Conservation (phyloP, 257 asterid species). For the Osmanthus fragrans region DNA sequence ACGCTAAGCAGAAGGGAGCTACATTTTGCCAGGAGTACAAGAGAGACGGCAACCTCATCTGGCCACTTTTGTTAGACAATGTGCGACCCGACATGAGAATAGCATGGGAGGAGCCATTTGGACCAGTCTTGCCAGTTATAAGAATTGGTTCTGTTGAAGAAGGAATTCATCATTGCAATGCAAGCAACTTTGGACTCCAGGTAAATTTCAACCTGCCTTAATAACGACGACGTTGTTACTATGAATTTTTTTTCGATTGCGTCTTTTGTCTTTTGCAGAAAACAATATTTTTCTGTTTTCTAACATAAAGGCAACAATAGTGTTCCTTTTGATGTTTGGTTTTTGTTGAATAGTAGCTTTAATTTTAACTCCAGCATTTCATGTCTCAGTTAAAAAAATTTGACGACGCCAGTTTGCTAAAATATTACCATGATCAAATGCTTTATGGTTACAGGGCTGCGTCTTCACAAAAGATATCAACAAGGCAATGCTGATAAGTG, state of each 20-base stretch:
- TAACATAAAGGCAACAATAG: not conserved
- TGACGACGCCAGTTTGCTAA: too few species aligned
- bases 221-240: not conserved
- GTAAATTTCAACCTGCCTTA: conserved; percentile 29
- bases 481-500: conserved; percentile 87
- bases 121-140: conserved; percentile 84
- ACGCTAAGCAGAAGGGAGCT: conserved; percentile 82
- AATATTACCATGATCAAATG: not conserved
- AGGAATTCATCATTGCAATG: conserved; percentile 96
- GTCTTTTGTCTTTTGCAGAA: not conserved
- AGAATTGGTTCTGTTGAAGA: conserved; percentile 79
- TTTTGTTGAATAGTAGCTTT: not conserved
- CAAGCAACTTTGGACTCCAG: conserved; percentile 97
- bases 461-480: conserved; percentile 89
- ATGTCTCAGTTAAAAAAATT: too few species aligned
- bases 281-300: too few species aligned
- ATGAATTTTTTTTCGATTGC: not conserved
- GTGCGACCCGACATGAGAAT: conserved; percentile 93
- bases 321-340: too few species aligned
- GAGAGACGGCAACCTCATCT: conserved; percentile 95
- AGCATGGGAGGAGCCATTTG: conserved; percentile 99
- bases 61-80: conserved; percentile 87
- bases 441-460: conserved; percentile 61
- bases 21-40: conserved; percentile 88
- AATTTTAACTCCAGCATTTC: too few species aligned